A percentile compares a stretch with the other conserved stretches of the same genome.
Conservation (phyloP, 805 yeast species). For the Brettanomyces custersianus region DNA sequence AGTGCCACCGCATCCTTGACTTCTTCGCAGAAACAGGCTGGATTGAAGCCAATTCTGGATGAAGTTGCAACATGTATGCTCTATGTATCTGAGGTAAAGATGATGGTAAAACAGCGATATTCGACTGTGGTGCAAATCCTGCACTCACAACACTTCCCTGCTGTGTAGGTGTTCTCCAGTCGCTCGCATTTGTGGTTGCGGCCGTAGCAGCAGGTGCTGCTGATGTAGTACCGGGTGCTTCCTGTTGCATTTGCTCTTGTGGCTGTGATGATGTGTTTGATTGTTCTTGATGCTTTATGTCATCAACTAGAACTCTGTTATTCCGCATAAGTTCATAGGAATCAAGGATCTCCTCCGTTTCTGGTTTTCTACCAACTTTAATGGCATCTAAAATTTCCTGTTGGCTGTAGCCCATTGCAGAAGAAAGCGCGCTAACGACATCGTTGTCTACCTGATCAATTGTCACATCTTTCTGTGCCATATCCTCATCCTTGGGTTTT, state of each 20-base stretch:
- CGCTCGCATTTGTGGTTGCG: slow-evolving; percentile 4
- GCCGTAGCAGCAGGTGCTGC: not conserved
- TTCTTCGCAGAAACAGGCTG: slow-evolving; percentile 58
- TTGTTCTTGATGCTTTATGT: slow-evolving; percentile 35
- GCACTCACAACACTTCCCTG: slow-evolving; percentile 23
- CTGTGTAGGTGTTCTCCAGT: slow-evolving; percentile 25
- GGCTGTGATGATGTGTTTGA: slow-evolving; percentile 1
- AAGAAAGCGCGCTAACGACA: slow-evolving; percentile 62
- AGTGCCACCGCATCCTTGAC: slow-evolving; percentile 96
- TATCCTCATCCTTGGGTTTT: slow-evolving; percentile 43
- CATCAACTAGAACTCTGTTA: slow-evolving; percentile 61
- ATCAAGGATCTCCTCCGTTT: slow-evolving; percentile 72
- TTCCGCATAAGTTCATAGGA: slow-evolving; percentile 80
- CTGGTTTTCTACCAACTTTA: slow-evolving; percentile 29
- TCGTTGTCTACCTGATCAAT: slow-evolving; percentile 54
- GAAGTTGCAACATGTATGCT: slow-evolving; percentile 66
- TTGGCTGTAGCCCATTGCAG: slow-evolving; percentile 82
- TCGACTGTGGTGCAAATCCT: slow-evolving; percentile 51
- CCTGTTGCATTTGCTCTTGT: not conserved
- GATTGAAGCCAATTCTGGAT: slow-evolving; percentile 24
- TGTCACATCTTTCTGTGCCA: slow-evolving; percentile 23
- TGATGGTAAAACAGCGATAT: slow-evolving; percentile 88
- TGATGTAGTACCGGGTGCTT: too few species aligned
- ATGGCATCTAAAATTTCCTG: slow-evolving; percentile 72
- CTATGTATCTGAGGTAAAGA: slow-evolving; percentile 91